A percentile compares a stretch with the other conserved stretches of the same genome.
Conservation (phyloP, 148 eudicot genomes). For the Cornus suecica region DNA sequence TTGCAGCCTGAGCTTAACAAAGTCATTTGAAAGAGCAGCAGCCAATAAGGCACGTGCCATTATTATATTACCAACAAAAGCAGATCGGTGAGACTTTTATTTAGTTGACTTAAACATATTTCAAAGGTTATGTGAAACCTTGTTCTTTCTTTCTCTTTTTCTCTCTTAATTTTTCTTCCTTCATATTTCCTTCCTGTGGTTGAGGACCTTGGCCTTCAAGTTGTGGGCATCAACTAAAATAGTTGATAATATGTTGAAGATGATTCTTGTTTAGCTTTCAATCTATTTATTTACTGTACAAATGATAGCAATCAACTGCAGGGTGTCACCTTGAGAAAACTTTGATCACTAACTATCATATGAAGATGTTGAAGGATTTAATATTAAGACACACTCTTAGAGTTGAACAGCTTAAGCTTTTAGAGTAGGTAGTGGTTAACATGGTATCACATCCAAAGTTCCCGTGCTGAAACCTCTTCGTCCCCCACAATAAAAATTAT, state of each 20-base stretch:
- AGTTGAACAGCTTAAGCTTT: no score
- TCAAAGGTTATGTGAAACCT: background rate
- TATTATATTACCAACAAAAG: conserved; percentile 83
- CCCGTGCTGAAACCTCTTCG: no score
- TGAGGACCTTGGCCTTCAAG: conserved; percentile 7
- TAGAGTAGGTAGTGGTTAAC: no score
- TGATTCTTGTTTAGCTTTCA: background rate
- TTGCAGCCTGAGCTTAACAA: conserved; percentile 77
- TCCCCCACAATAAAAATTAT: no score
- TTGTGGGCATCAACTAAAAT: background rate
- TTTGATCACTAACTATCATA: no score
- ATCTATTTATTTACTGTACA: no score
- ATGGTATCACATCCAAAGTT: no score
- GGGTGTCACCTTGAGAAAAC: background rate
- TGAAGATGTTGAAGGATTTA: no score
- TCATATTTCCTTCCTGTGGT: background rate
- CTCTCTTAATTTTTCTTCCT: no score
- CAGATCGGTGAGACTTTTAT: conserved; percentile 54
- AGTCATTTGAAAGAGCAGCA: conserved; percentile 96
- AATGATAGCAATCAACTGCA: background rate
- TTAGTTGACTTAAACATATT: background rate
- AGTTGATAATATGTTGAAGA: background rate
- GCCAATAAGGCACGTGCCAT: conserved; percentile 87
- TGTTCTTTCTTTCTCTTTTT: no score
- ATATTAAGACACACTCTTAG: no score